Percentiles rank a stretch among this genome's conserved stretches.
These are phyloP conservation scores for Ramularia collo-cygni DNA, from an alignment of 2,329 filamentous ascomycete species.

Conservation along the genomic window DNA sequence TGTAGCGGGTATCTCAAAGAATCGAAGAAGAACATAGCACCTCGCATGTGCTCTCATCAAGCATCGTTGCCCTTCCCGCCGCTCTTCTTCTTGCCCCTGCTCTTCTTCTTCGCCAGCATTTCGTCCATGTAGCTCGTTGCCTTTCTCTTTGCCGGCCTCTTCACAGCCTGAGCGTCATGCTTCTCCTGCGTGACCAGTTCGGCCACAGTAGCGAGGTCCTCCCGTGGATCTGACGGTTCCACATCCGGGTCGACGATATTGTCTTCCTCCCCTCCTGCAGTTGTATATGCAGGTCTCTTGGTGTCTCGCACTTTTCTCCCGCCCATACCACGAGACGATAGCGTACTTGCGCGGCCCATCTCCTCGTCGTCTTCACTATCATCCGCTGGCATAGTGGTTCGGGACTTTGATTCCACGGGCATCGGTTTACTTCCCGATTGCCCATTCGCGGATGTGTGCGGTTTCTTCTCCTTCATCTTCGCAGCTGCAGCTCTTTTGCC, in stretches of 20 bases:
- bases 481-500: conserved; percentile 36
- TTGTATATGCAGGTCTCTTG: conserved; percentile 10
- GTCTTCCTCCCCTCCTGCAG: conserved; percentile 4
- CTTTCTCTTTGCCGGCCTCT: conserved; percentile 13
- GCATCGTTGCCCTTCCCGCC: conserved; percentile 27
- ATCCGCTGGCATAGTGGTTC: background rate
- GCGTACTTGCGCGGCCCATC: conserved; percentile 20
- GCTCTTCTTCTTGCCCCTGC: conserved; percentile 46
- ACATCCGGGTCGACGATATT: conserved; percentile 8
- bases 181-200: conserved; percentile 6
- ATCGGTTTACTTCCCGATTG: background rate
- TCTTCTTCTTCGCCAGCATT: conserved; percentile 41
- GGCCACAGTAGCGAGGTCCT: conserved; percentile 9
- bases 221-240: conserved; percentile 9
- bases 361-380: conserved; percentile 33
- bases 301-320: conserved; percentile 9
- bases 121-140: conserved; percentile 46
- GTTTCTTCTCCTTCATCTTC: conserved; percentile 22
- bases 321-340: conserved; percentile 15
- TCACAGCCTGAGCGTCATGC: conserved; percentile 1
- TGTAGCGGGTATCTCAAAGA: conserved; percentile 1
- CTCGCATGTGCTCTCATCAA: background rate
- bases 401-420: conserved; percentile 2
- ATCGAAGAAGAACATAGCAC: background rate
- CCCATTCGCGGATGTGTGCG: background rate